phyloP scores from a whole-genome alignment of 108 stramenopile genomes.

The Nitzschia sp. region DNA sequence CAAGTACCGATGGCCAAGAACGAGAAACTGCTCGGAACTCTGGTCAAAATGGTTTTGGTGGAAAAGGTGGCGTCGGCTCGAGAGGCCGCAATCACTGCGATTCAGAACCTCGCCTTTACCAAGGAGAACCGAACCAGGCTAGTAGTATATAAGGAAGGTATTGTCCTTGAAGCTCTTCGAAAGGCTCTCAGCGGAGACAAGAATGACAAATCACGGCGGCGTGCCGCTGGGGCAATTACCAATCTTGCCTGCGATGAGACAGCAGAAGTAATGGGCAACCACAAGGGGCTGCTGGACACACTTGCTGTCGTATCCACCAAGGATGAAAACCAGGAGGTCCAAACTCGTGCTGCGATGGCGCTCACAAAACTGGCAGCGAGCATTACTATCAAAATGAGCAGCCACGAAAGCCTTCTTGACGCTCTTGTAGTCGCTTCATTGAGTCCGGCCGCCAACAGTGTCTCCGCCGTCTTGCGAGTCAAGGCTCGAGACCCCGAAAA shows the following conservation, averaged over 20 bases:
- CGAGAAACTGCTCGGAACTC: slow-evolving; percentile 71
- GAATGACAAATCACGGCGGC: slow-evolving; percentile 70
- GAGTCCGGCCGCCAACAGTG: slow-evolving; percentile 54
- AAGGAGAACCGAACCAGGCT: slow-evolving; percentile 69
- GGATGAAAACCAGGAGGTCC: slow-evolving; percentile 74
- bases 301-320: slow-evolving; percentile 65
- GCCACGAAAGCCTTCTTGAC: slow-evolving; percentile 61
- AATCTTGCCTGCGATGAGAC: slow-evolving; percentile 86
- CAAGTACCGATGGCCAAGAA: slow-evolving; percentile 76
- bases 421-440: slow-evolving; percentile 79
- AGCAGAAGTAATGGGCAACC: slow-evolving; percentile 67
- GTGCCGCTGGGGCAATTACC: slow-evolving; percentile 81
- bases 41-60: slow-evolving; percentile 75
- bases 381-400: slow-evolving; percentile 62
- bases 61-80: slow-evolving; percentile 62
- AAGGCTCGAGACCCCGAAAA: slow-evolving; percentile 82
- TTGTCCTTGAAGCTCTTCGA: slow-evolving; percentile 79
- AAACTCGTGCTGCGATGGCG: slow-evolving; percentile 73
- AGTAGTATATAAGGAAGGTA: slow-evolving; percentile 63
- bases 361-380: slow-evolving; percentile 79
- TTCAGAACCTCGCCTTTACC: slow-evolving; percentile 84
- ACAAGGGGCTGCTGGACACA: slow-evolving; percentile 71
- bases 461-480: slow-evolving; percentile 79
- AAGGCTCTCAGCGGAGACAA: slow-evolving; percentile 45
- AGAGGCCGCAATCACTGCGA: slow-evolving; percentile 80